These are phyloP conservation scores for Dryadomyces sulphureus DNA, from an alignment of 2,329 filamentous ascomycete genomes.

Conservation along the genomic window DNA sequence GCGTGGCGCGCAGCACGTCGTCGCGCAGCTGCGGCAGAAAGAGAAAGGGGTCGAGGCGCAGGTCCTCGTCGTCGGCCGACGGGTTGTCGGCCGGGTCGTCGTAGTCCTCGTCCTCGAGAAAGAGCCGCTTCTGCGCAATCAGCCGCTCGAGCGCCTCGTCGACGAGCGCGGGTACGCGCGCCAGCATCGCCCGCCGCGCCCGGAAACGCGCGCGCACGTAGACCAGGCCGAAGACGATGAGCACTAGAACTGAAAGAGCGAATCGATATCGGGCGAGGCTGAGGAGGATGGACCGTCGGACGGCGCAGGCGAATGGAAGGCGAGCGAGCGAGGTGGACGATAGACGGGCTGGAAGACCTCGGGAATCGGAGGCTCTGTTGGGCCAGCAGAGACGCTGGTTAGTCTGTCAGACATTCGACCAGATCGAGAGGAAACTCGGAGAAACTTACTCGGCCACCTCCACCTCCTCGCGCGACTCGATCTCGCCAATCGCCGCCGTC, in stretches of 20 bases:
- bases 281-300: constrained; percentile 65
- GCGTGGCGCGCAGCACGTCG: constrained; percentile 72
- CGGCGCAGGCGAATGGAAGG: constrained; percentile 70
- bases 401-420: constrained; percentile 34
- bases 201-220: constrained; percentile 53
- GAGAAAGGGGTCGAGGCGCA: constrained; percentile 52
- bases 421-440: background rate
- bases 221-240: constrained; percentile 31
- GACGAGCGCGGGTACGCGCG: constrained; percentile 69
- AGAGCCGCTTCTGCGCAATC: constrained; percentile 67
- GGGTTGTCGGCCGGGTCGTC: background rate
- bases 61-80: constrained; percentile 40
- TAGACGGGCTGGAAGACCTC: constrained; percentile 50
- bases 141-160: constrained; percentile 72
- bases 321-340: constrained; percentile 80
- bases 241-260: constrained; percentile 55
- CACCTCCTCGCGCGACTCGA: constrained; percentile 48
- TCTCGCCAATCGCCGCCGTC: constrained; percentile 57
- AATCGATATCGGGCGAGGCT: constrained; percentile 77
- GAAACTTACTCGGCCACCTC: constrained; percentile 40
- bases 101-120: constrained; percentile 18
- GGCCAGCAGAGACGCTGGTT: constrained; percentile 66
- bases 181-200: constrained; percentile 48
- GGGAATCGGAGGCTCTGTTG: constrained; percentile 57
- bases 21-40: constrained; percentile 82